phyloP scores from a whole-genome alignment of 139 green algal genomes.

The Pedinophyceae sp. region DNA sequence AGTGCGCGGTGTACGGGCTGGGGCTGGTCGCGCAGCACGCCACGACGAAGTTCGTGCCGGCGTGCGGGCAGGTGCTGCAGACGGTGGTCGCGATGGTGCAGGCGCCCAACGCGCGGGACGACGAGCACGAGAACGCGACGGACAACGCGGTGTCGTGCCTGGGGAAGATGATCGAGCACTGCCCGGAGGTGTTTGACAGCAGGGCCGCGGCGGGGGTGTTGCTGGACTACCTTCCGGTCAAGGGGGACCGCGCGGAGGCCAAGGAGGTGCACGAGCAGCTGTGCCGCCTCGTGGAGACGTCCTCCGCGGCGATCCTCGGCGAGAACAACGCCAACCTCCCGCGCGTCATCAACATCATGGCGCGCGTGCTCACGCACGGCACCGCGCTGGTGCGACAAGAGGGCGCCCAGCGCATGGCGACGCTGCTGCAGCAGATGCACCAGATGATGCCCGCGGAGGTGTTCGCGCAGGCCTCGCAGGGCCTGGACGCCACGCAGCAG shows the following conservation, averaged over 20 bases:
- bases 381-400: too few relatives aligned
- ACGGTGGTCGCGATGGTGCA: conserved; percentile 13
- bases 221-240: not conserved
- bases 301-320: conserved; percentile 4
- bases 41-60: conserved; percentile 3
- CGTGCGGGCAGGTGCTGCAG: not conserved
- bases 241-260: not conserved
- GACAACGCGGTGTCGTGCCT: conserved; percentile 65
- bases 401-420: too few relatives aligned
- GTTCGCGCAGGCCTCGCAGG: too few relatives aligned
- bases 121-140: conserved; percentile 52
- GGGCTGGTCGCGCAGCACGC: conserved; percentile 49
- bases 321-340: conserved; percentile 6
- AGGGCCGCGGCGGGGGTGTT: not conserved
- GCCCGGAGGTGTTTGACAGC: conserved; percentile 15
- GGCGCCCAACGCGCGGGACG: conserved; percentile 20
- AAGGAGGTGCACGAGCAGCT: conserved; percentile 17
- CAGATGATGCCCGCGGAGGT: too few relatives aligned
- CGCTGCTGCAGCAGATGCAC: too few relatives aligned
- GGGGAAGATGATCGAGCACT: conserved; percentile 39
- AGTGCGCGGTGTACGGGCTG: conserved; percentile 83
- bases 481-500: too few relatives aligned
- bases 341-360: too few relatives aligned
- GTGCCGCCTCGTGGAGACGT: conserved; percentile 5
- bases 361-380: too few relatives aligned